A percentile compares a stretch with the other conserved stretches of the same genome.
Evolutionary conservation across 495 filamentous ascomycete species (phyloP).

Genomic region (Lasiosphaeris hirsuta): DNA sequence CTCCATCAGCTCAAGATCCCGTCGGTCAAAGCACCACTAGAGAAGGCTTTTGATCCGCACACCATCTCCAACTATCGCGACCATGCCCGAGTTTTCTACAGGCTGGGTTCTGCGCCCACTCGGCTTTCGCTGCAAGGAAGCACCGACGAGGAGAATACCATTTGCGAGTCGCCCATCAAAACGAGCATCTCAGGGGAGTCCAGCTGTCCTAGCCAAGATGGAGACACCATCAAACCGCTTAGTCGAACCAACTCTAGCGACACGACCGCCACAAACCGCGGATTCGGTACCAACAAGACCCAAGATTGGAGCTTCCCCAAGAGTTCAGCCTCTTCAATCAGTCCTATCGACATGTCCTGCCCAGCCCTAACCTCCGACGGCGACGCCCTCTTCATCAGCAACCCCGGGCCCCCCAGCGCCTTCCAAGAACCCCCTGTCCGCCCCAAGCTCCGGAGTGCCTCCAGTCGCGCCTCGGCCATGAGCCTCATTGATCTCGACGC

Average conservation of each 20-base stretch:
- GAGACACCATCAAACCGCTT: slow-evolving; percentile 5
- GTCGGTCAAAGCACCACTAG: slow-evolving; percentile 4
- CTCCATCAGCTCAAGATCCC: background rate
- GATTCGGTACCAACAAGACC: slow-evolving; percentile 1
- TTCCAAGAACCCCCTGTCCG: background rate
- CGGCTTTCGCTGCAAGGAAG: background rate
- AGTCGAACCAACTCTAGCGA: background rate
- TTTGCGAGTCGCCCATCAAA: slow-evolving; percentile 1
- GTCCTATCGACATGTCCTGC: background rate
- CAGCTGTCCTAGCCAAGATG: background rate
- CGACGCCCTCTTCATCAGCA: slow-evolving; percentile 3
- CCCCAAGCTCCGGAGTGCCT: background rate
- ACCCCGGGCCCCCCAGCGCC: background rate
- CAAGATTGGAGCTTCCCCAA: slow-evolving; percentile 9
- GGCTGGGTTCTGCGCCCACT: background rate
- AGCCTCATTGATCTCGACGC: slow-evolving; percentile 9
- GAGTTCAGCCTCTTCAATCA: background rate
- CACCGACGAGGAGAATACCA: background rate
- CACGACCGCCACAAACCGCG: background rate
- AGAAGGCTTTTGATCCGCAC: slow-evolving; percentile 12
- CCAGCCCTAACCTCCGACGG: background rate
- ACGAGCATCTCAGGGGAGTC: background rate
- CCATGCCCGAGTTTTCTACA: slow-evolving; percentile 8
- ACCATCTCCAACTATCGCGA: slow-evolving; percentile 11
- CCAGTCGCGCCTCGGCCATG: background rate